phyloP scores from a whole-genome alignment of 306 rosid species.

The Cajanus cajan region DNA sequence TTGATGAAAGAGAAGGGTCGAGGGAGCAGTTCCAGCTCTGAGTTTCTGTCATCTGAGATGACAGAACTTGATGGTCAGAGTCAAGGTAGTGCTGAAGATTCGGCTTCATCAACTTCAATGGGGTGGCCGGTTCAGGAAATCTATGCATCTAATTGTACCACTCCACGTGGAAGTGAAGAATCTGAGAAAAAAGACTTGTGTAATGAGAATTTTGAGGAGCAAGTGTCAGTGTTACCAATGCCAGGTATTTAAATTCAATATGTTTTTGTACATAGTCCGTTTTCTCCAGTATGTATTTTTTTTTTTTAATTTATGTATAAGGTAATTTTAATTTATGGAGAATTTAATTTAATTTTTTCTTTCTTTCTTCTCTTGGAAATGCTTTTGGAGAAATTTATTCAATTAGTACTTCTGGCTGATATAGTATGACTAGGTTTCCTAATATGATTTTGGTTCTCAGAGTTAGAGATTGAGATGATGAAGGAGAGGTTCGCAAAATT shows the following conservation, averaged over 20 bases:
- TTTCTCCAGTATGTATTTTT: no score
- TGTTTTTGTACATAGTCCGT: background rate
- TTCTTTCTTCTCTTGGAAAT: no score
- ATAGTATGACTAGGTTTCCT: background rate
- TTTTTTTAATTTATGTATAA: no score
- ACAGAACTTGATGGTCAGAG: constrained; percentile 60
- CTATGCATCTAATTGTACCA: constrained; percentile 36
- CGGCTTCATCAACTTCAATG: constrained; percentile 48
- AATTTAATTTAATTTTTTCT: no score
- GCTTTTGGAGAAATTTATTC: no score
- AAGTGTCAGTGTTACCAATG: constrained; percentile 51
- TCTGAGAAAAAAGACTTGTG: constrained; percentile 35
- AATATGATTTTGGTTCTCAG: constrained; percentile 36
- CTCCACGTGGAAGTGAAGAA: constrained; percentile 29
- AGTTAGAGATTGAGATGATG: constrained; percentile 71
- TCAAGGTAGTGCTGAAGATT: constrained; percentile 61
- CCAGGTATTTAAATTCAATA: constrained; percentile 55
- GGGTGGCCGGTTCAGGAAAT: constrained; percentile 51
- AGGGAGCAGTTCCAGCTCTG: constrained; percentile 63
- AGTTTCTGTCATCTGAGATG: constrained; percentile 58
- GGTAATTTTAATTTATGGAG: no score
- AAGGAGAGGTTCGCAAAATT: constrained; percentile 83
- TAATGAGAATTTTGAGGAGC: constrained; percentile 33
- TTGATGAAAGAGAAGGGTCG: constrained; percentile 48
- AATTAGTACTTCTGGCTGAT: no score